Percentiles rank a stretch among this genome's conserved stretches.
phyloP scores from a whole-genome alignment of 768 basidiomycete genomes.

The Sutorius australiensis region DNA sequence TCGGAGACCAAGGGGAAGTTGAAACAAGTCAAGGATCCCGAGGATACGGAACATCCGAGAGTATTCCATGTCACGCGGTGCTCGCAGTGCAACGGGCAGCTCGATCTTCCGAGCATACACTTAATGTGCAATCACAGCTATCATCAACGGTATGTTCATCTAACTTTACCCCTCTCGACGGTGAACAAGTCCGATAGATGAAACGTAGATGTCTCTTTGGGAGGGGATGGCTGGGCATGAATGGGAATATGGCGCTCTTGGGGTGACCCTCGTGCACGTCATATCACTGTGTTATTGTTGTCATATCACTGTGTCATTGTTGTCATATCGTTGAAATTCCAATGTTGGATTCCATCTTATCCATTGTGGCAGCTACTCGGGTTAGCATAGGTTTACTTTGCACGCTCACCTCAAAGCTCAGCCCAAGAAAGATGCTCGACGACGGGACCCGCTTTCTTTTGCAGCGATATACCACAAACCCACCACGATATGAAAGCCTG shows the following conservation, averaged over 20 bases:
- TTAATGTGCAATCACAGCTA: constrained; percentile 99
- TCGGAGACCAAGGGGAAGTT: constrained; percentile 77
- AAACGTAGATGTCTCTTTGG: constrained; percentile 75
- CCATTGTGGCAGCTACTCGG: too few species aligned
- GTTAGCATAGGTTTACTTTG: too few species aligned
- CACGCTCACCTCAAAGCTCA: too few species aligned
- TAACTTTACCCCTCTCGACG: too few species aligned
- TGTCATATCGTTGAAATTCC: too few species aligned
- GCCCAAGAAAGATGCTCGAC: too few species aligned
- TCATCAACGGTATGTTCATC: constrained; percentile 69
- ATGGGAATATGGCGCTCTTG: not conserved
- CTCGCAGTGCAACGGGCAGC: constrained; percentile 80
- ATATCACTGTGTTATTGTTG: not conserved
- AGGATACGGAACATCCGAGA: constrained; percentile 71
- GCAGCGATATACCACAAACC: too few species aligned
- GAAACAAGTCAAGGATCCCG: constrained; percentile 76
- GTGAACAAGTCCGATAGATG: not conserved
- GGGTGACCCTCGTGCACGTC: not conserved
- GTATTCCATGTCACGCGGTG: constrained; percentile 96
- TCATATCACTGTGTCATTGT: too few species aligned
- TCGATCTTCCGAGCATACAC: constrained; percentile 91
- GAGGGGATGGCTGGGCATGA: constrained; percentile 44
- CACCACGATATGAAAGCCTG: too few species aligned
- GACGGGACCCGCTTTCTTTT: too few species aligned
- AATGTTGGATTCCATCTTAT: too few species aligned